Conservation (phyloP, 1,284 basidiomycete genomes). For the Cryptococcus deneoformans region DNA sequence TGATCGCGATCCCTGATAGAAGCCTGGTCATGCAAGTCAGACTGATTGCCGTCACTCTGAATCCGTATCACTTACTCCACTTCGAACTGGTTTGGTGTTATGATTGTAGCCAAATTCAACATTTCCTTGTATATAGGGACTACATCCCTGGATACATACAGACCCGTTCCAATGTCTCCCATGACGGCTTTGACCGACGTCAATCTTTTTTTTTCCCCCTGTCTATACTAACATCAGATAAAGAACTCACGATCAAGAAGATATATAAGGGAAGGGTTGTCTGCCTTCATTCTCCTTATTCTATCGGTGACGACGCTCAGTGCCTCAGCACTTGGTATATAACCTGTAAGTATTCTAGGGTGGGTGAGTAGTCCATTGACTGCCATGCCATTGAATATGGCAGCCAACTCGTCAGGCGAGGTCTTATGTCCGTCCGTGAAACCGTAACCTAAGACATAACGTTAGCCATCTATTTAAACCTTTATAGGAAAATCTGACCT, state of each 20-base stretch:
- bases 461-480: neutral
- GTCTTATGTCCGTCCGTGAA: constrained; percentile 70
- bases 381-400: constrained; percentile 66
- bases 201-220: neutral
- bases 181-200: constrained; percentile 63
- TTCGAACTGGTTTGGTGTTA: constrained; percentile 98
- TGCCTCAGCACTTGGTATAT: constrained; percentile 81
- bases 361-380: constrained; percentile 65
- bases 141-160: constrained; percentile 86
- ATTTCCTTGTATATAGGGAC: constrained; percentile 82
- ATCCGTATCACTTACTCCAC: constrained; percentile 90
- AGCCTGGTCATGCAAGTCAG: constrained; percentile 53
- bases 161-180: constrained; percentile 73
- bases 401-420: constrained; percentile 62
- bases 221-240: neutral
- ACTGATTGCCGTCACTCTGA: too few relatives aligned
- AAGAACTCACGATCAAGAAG: constrained; percentile 80
- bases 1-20: constrained; percentile 68
- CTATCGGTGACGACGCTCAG: constrained; percentile 65
- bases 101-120: constrained; percentile 77
- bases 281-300: constrained; percentile 51
- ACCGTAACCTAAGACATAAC: constrained; percentile 64
- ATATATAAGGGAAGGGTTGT: constrained; percentile 66
- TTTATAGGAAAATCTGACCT: constrained; percentile 55
- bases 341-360: constrained; percentile 75